These are phyloP conservation scores for Paratinospora sagittata DNA, from an alignment of 164 flowering plant genomes.

Conservation along the genomic window DNA sequence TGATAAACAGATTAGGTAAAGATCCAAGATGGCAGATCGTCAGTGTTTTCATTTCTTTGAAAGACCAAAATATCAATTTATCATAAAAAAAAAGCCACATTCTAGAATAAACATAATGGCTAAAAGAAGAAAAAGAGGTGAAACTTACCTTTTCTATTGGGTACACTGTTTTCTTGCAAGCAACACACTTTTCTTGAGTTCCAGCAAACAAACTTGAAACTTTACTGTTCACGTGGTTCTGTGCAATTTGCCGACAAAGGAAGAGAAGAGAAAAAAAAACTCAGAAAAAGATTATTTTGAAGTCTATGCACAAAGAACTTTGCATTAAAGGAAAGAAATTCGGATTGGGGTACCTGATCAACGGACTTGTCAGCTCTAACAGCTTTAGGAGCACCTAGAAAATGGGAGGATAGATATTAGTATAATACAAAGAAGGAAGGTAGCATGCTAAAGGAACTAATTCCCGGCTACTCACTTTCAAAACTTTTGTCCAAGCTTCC, in stretches of 20 bases:
- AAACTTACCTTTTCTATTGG: constrained; percentile 80
- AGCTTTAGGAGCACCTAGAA: constrained; percentile 56
- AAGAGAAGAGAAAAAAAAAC: neutral
- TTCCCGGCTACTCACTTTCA: constrained; percentile 47
- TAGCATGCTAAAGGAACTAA: neutral
- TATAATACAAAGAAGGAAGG: neutral
- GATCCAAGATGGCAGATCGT: neutral
- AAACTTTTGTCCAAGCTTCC: constrained; percentile 94
- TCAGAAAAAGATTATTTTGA: neutral
- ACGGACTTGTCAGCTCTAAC: constrained; percentile 45
- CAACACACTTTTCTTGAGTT: constrained; percentile 87
- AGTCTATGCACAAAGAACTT: neutral
- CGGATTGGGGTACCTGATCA: constrained; percentile 50
- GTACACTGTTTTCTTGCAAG: constrained; percentile 92
- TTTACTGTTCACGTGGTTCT: constrained; percentile 53
- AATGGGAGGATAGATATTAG: neutral
- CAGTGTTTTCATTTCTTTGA: neutral
- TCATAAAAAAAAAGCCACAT: too few species aligned
- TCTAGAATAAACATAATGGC: too few species aligned
- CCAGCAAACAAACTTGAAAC: constrained; percentile 79
- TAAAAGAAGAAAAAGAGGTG: neutral
- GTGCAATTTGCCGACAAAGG: constrained; percentile 10
- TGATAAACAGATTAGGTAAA: too few species aligned
- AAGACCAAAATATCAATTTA: neutral
- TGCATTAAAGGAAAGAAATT: neutral